Base-by-base conservation (phyloP, 129 eudicot genomes). In the Deinandra increscens region DNA sequence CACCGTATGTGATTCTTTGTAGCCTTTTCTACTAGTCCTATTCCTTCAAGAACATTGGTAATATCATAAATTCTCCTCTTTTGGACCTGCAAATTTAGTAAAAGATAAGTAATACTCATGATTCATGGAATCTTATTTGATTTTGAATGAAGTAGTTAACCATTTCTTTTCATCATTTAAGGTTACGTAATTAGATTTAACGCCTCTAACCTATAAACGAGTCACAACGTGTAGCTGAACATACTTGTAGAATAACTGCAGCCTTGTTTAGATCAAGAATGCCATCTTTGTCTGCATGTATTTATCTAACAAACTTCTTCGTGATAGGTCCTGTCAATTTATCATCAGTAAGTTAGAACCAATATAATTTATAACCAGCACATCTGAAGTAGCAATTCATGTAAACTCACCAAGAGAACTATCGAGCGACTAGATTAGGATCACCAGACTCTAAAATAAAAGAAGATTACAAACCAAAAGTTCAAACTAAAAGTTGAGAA, bases 1-100 rank as follows among this genome's bases (percentile, higher is more conserved):
- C 92, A 89, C 42, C 75, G 82, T 66, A 83, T 85, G 66, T 83
- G 91, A 74, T 81, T 88, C 68, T 88, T 88, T 68, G 91, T 48
- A 29, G 87, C 83, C 75, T 88, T 88, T 82, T 88, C 96, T 36
- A 88, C 81, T 64, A 88, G 72, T 49, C 91, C 96, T 23, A 83
- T 83, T 49, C 96, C 96, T 81, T 88, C 96, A 67, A 88, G 96
- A 73, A 88, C 96, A 69, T 88, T 85, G 34, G 96, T 88, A 68
- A 88, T 88, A 69, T 88, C 96, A 64, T 88, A 88, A 37, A 88
- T 85, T 76, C 96, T 83, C 83, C 96, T 88, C 87, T 88, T 88
- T 45, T 83, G 84, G 23, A 88, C 96, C 96, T 88, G 84, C 60
- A 73, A 13, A 73, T 48, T 6, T 71, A 54, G 8, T 22, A 66